Evolutionary conservation across 1,284 basidiomycete species (phyloP).

Genomic region (Abortiporus biennis): DNA sequence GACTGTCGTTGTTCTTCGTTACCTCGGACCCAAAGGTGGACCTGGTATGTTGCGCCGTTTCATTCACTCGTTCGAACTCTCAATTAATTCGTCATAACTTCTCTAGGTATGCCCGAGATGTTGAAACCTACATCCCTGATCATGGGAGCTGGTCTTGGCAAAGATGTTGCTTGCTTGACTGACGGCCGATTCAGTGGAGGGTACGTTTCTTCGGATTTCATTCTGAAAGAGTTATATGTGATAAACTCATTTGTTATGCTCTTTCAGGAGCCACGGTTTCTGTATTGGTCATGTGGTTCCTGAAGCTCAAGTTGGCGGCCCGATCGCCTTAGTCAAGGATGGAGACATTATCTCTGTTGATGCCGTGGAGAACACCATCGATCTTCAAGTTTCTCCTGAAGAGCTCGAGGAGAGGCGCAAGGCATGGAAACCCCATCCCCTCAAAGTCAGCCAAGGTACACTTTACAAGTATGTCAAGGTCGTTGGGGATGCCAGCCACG

Average conservation of each 20-base stretch:
- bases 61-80: background rate
- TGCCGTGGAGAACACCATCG: constrained; percentile 79
- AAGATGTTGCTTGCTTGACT: constrained; percentile 87
- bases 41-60: constrained; percentile 49
- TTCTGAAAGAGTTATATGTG: background rate
- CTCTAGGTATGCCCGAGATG: constrained; percentile 91
- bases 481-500: constrained; percentile 83
- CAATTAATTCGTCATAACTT: background rate
- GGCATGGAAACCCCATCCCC: constrained; percentile 75
- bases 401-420: constrained; percentile 66
- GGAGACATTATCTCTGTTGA: constrained; percentile 86
- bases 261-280: constrained; percentile 59
- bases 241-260: background rate
- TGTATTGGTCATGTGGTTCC: constrained; percentile 90
- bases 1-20: constrained; percentile 85
- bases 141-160: constrained; percentile 90
- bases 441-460: constrained; percentile 82
- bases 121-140: constrained; percentile 86
- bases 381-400: constrained; percentile 62
- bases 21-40: constrained; percentile 86
- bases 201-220: constrained; percentile 34
- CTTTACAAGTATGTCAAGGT: constrained; percentile 85
- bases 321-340: constrained; percentile 85
- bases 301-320: constrained; percentile 86
- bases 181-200: constrained; percentile 95